phyloP scores from a whole-genome alignment of 2,329 filamentous ascomycete species.

The Capronia epimyces region DNA sequence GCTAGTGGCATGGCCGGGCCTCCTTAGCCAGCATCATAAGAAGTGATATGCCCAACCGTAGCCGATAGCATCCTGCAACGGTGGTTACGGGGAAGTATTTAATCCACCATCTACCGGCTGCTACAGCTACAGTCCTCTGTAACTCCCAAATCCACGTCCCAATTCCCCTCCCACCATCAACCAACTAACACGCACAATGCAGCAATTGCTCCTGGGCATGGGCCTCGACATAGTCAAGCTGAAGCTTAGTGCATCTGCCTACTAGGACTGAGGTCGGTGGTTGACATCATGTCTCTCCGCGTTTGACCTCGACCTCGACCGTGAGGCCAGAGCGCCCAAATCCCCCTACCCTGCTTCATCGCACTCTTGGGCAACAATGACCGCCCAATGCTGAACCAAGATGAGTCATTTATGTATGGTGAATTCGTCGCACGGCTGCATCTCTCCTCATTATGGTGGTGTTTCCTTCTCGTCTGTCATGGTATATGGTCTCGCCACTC shows the following conservation, averaged over 20 bases:
- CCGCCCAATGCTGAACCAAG: background rate
- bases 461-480: slow-evolving; percentile 1
- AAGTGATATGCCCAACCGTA: too few species aligned
- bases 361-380: background rate
- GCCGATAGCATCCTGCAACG: too few species aligned
- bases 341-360: background rate
- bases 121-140: background rate
- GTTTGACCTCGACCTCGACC: background rate
- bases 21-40: too few species aligned
- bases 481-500: background rate
- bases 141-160: background rate
- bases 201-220: too few species aligned
- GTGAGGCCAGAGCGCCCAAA: slow-evolving; percentile 3
- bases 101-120: too few species aligned
- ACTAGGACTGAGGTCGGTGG: background rate
- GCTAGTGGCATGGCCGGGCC: too few species aligned
- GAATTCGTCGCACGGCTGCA: slow-evolving; percentile 11
- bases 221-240: background rate
- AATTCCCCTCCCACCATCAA: background rate
- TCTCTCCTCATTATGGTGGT: background rate
- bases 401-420: slow-evolving; percentile 16
- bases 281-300: background rate
- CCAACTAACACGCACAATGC: background rate
- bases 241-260: background rate
- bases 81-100: background rate